These are phyloP conservation scores for Vaccinium corymbosum DNA, from an alignment of 148 eudicot species.

Conservation along the genomic window DNA sequence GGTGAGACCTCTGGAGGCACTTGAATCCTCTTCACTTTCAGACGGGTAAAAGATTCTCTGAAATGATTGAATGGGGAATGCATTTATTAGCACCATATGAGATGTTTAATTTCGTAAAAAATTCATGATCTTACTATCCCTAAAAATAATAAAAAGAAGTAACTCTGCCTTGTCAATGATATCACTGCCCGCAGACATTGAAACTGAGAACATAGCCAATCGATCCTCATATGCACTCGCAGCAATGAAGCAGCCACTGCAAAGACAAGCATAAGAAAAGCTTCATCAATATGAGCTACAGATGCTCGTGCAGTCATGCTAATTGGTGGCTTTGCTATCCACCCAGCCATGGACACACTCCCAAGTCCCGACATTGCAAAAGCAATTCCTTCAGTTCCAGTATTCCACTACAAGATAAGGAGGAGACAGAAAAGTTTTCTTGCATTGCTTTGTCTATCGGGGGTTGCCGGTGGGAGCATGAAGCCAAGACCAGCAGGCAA, in stretches of 20 bases:
- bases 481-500: constrained; percentile 1
- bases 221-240: constrained; percentile 77
- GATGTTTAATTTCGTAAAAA: not conserved
- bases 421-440: not conserved
- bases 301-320: not conserved
- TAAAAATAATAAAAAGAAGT: not conserved
- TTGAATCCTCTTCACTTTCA: constrained; percentile 46
- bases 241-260: constrained; percentile 86
- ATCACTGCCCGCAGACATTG: constrained; percentile 50
- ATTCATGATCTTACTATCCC: too few species aligned
- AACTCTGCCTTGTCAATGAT: constrained; percentile 71
- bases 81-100: not conserved
- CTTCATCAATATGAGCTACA: not conserved
- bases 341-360: not conserved
- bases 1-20: constrained; percentile 29
- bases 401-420: not conserved
- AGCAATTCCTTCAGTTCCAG: not conserved
- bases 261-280: constrained; percentile 25
- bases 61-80: constrained; percentile 13
- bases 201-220: constrained; percentile 69
- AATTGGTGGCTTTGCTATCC: not conserved
- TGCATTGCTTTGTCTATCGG: not conserved
- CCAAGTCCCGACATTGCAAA: not conserved
- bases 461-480: not conserved
- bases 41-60: constrained; percentile 71